Conservation (phyloP, 352 stramenopile genomes). For the Bremia lactucae region DNA sequence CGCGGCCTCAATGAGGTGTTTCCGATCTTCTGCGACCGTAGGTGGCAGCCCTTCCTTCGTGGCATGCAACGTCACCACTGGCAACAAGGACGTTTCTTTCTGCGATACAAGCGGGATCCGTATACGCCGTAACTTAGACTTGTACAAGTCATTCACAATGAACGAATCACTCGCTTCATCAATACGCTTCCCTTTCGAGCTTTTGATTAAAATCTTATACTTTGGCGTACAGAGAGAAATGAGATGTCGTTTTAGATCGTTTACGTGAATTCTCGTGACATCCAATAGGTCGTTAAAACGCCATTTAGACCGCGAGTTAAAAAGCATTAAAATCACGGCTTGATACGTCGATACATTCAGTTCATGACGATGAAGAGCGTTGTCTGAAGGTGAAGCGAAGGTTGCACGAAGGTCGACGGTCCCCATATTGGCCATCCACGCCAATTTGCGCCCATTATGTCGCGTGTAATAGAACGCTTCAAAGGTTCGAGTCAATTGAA, state of each 20-base stretch:
- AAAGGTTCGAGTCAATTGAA: constrained; percentile 81
- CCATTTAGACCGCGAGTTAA: constrained; percentile 86
- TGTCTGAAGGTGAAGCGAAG: constrained; percentile 64
- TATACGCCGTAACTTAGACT: constrained; percentile 86
- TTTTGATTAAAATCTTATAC: constrained; percentile 95
- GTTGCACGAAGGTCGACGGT: constrained; percentile 86
- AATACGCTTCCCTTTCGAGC: constrained; percentile 95
- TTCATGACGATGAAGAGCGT: constrained; percentile 81
- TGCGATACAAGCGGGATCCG: constrained; percentile 79
- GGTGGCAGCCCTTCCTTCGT: constrained; percentile 70
- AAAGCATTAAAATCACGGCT: constrained; percentile 96
- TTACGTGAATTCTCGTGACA: constrained; percentile 81
- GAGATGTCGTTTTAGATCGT: constrained; percentile 89
- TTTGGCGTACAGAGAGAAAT: constrained; percentile 97
- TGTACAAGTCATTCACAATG: constrained; percentile 91
- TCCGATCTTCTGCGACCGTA: constrained; percentile 92
- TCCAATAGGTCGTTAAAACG: constrained; percentile 85
- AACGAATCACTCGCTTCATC: constrained; percentile 91
- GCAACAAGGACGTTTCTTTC: constrained; percentile 62
- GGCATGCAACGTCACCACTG: constrained; percentile 20
- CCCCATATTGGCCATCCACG: constrained; percentile 92
- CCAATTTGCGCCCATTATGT: constrained; percentile 92
- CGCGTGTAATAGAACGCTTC: constrained; percentile 90
- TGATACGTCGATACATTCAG: constrained; percentile 97
- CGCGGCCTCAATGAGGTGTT: constrained; percentile 90